These are phyloP conservation scores for Marchantia paleacea DNA, from an alignment of 225 moss, liverwort and hornwort species.

Conservation along the genomic window DNA sequence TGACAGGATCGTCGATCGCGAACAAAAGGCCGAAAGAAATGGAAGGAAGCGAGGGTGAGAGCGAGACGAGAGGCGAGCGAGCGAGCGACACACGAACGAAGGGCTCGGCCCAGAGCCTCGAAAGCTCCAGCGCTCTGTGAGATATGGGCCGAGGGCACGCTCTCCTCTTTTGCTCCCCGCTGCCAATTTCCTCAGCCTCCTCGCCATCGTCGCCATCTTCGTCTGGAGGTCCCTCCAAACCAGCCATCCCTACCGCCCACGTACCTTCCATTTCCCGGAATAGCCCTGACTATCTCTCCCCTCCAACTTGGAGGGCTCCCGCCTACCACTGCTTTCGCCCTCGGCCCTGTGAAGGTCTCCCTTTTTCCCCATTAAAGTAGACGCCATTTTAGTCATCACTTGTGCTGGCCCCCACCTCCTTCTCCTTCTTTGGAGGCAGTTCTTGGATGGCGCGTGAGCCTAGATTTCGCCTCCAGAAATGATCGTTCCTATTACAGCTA, in stretches of 20 bases:
- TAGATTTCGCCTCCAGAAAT: too few species aligned
- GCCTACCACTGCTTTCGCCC: neutral
- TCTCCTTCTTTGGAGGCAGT: too few species aligned
- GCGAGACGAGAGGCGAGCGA: neutral
- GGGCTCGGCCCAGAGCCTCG: conserved; percentile 15
- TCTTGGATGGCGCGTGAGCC: too few species aligned
- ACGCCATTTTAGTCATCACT: too few species aligned
- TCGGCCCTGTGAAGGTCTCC: neutral
- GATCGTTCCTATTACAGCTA: too few species aligned
- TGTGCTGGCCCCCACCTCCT: too few species aligned
- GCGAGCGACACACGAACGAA: neutral
- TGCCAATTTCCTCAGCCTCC: neutral
- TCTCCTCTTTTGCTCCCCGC: conserved; percentile 10
- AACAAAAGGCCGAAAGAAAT: conserved; percentile 18
- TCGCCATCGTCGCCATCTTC: neutral
- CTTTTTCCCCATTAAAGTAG: too few species aligned
- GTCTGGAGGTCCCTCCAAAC: neutral
- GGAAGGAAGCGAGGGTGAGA: neutral
- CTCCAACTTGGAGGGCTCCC: neutral
- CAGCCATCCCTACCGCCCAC: neutral
- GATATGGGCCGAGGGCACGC: conserved; percentile 17
- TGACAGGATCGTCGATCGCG: conserved; percentile 15
- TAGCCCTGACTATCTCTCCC: neutral
- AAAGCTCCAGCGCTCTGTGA: conserved; percentile 18
- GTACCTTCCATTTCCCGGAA: neutral